phyloP scores from a whole-genome alignment of 305 asterid species.

The Andrographis paniculata region DNA sequence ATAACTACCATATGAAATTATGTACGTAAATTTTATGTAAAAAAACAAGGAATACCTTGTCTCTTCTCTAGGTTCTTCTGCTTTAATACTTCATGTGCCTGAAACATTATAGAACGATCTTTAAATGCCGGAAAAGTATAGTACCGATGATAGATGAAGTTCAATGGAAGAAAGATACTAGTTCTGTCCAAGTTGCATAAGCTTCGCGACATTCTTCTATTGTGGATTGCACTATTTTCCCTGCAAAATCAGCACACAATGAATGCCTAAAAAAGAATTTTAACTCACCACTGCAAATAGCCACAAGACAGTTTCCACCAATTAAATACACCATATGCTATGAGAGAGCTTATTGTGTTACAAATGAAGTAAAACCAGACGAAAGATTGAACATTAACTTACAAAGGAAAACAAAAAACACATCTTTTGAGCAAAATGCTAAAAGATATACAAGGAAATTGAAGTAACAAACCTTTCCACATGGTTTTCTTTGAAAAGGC shows the following conservation, averaged over 20 bases:
- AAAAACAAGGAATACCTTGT: constrained; percentile 52
- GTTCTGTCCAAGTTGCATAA: constrained; percentile 70
- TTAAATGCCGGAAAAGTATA: constrained; percentile 14
- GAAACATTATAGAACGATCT: constrained; percentile 30
- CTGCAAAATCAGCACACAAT: constrained; percentile 38
- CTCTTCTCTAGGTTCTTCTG: constrained; percentile 61
- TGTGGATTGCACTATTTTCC: constrained; percentile 94
- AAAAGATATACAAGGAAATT: constrained; percentile 2
- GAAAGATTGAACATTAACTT: not conserved
- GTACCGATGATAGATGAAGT: constrained; percentile 11
- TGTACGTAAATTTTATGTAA: not conserved
- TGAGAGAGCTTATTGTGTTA: no score
- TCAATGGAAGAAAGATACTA: constrained; percentile 33
- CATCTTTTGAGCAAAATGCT: no score
- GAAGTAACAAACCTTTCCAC: constrained; percentile 63
- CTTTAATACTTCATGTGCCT: constrained; percentile 81
- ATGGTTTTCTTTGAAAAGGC: constrained; percentile 86
- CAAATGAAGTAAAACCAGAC: no score
- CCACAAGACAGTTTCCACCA: no score
- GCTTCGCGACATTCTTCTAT: constrained; percentile 85
- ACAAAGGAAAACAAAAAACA: not conserved
- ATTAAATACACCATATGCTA: no score
- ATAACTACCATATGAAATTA: no score
- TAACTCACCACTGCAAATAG: not conserved
- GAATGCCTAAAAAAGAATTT: not conserved